Conservation (phyloP, 1,284 basidiomycete genomes). For the Grifola frondosa region DNA sequence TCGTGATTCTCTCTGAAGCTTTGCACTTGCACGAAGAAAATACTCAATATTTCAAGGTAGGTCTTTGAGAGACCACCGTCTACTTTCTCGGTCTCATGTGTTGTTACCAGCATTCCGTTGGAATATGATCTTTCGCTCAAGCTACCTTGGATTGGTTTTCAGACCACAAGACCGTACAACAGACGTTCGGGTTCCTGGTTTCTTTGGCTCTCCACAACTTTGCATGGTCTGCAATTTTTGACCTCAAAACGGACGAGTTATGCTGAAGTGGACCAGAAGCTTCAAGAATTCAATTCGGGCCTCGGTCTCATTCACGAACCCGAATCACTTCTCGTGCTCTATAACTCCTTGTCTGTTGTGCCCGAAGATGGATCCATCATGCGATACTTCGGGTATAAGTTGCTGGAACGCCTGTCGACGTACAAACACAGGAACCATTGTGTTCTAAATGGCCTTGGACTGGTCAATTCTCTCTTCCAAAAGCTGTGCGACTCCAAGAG, state of each 20-base stretch:
- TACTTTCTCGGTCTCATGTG: neutral
- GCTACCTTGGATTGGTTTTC: conserved; percentile 52
- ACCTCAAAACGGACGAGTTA: conserved; percentile 36
- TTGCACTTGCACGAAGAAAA: conserved; percentile 58
- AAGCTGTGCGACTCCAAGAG: conserved; percentile 24
- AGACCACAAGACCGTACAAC: conserved; percentile 47
- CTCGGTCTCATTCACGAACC: conserved; percentile 53
- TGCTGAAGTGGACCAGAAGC: conserved; percentile 31
- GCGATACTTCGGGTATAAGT: conserved; percentile 55
- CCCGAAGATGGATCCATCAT: conserved; percentile 22
- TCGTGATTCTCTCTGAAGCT: conserved; percentile 63
- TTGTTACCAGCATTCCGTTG: conserved; percentile 54
- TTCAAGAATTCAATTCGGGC: conserved; percentile 42
- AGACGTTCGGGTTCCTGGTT: conserved; percentile 61
- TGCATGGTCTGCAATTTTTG: conserved; percentile 51
- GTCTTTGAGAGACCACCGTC: conserved; percentile 24
- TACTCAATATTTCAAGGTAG: conserved; percentile 64
- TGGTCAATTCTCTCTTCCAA: conserved; percentile 55
- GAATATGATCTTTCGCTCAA: conserved; percentile 59
- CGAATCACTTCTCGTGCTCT: conserved; percentile 55
- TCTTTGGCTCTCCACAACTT: conserved; percentile 65
- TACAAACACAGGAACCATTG: conserved; percentile 68
- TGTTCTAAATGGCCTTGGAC: conserved; percentile 55
- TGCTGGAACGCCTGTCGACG: conserved; percentile 60
- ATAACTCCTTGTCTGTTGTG: conserved; percentile 41